A percentile compares a stretch with the other conserved stretches of the same genome.
Evolutionary conservation across 176 grass and related monocot genomes (phyloP).

Genomic region (Coix lacrymajobi): DNA sequence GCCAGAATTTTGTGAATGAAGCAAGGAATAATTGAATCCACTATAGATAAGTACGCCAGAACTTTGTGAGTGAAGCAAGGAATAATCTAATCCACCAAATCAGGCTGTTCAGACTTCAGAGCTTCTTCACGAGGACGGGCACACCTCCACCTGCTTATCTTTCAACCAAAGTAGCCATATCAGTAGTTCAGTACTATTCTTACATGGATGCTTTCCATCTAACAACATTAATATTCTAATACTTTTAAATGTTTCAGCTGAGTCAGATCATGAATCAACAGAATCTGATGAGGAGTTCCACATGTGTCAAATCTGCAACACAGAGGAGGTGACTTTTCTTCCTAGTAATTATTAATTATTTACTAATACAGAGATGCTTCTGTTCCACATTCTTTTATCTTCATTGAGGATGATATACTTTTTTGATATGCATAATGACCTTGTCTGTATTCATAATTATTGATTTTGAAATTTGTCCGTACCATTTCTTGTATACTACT

Average conservation of each 20-base stretch:
- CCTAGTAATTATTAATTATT: neutral
- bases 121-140: neutral
- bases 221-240: constrained; percentile 5
- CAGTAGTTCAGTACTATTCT: neutral
- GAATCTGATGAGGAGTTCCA: constrained; percentile 97
- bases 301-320: constrained; percentile 95
- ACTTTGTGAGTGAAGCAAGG: neutral
- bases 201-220: constrained; percentile 8
- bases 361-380: constrained; percentile 12
- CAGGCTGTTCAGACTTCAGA: neutral
- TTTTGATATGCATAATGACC: neutral
- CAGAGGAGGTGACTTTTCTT: constrained; percentile 72
- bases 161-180: neutral
- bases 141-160: neutral
- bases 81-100: neutral
- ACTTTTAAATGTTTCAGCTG: constrained; percentile 64
- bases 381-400: constrained; percentile 8
- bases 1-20: neutral
- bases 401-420: neutral
- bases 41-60: neutral
- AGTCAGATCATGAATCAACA: constrained; percentile 79
- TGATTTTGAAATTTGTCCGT: neutral
- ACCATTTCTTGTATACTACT: neutral
- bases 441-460: neutral
- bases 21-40: neutral